Base-by-base conservation (phyloP, 805 yeast genomes). In the Tetrapisispora phaffii region DNA sequence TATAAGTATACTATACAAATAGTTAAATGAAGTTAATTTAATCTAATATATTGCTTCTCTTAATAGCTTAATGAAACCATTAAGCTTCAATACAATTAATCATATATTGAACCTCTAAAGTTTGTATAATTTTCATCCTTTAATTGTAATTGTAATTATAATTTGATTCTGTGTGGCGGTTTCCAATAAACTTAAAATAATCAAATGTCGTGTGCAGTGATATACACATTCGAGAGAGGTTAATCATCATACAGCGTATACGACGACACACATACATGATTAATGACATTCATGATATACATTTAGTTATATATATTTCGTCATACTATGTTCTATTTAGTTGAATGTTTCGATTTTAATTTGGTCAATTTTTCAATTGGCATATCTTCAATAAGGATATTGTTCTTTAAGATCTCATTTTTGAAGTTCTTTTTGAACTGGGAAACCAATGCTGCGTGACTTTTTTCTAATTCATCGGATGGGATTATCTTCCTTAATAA, bases 401-500 rank as follows among this genome's bases (percentile, higher is more conserved):
- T 51, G 26, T 68, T 63, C 44, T 63, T 59, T 44, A 48, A 48
- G 34, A 88, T 80, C 52, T 87, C 96, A 7, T 67, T 72, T 23
- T 68, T 67, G 63, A 87, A 87, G 59, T 86, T 85, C 65, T 74
- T 74, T 51, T 71, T 71, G 66, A 76, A 85, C 46, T 86, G 63
- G 29, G 72, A 75, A 33, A 78, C 73, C 65, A 87, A 69, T 13
- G 79, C 73, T n/a, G 74, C 75, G 57, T 87, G 96, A 20, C 85
- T 74, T 1, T 75, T 73, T 52, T 67, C 73, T 69, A 85, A 68
- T 12, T 69, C 57, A 1, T 70, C 58, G 7, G 54, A 46, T 2
- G 84, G 77, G 15, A 84, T 72, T 47, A 84, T 67, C 52, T 75
- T 71, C 1, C 80, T 85, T 59, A 87, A 95, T 39, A 85, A 70